Percentiles rank a stretch among this genome's conserved stretches.
These are phyloP conservation scores for Chrysoporthe puriensis DNA, from an alignment of 2,329 filamentous ascomycete genomes.

Conservation along the genomic window DNA sequence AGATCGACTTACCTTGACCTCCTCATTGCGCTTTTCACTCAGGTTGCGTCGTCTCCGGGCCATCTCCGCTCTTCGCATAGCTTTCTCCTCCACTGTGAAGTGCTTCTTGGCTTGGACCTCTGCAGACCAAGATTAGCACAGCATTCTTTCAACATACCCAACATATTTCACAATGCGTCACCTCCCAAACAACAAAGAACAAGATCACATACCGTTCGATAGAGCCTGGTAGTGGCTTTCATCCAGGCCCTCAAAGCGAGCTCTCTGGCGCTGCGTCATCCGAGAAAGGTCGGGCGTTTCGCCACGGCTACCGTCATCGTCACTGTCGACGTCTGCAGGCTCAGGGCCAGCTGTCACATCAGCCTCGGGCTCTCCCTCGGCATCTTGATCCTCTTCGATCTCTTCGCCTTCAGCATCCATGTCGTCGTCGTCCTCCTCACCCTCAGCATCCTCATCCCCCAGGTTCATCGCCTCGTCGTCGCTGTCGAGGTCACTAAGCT, in stretches of 20 bases:
- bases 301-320: conserved; percentile 50
- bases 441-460: conserved; percentile 39
- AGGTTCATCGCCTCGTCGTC: conserved; percentile 53
- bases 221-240: conserved; percentile 61
- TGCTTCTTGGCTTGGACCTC: conserved; percentile 67
- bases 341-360: conserved; percentile 36
- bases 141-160: neutral
- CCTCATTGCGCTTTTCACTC: conserved; percentile 67
- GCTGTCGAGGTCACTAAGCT: conserved; percentile 60
- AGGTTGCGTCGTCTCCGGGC: conserved; percentile 63
- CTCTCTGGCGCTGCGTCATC: conserved; percentile 64
- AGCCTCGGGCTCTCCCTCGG: conserved; percentile 42
- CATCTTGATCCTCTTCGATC: conserved; percentile 43
- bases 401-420: conserved; percentile 45
- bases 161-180: neutral
- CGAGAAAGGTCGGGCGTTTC: conserved; percentile 60
- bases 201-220: conserved; percentile 55
- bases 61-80: conserved; percentile 66
- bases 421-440: conserved; percentile 42
- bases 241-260: conserved; percentile 59
- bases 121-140: conserved; percentile 3
- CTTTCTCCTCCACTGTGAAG: conserved; percentile 64
- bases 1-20: conserved; percentile 58
- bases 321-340: conserved; percentile 45
- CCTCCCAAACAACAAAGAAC: neutral